Conservation (phyloP, 192 early-diverging fungal species). For the Oehlia diaphana region DNA sequence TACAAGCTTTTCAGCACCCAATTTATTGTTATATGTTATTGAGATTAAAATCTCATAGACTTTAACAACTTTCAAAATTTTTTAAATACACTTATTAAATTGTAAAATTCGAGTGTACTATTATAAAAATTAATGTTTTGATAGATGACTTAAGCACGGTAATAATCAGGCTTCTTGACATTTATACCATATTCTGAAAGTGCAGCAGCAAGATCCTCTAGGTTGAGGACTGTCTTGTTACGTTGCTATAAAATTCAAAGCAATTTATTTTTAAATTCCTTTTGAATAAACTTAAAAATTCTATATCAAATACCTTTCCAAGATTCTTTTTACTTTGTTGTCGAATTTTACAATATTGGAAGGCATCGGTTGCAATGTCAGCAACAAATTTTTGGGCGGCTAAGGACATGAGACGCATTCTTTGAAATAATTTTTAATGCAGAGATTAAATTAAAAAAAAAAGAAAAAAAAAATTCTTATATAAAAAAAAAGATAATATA, state of each 20-base stretch:
- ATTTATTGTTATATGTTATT: too few relatives aligned
- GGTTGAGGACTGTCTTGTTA: slow-evolving; percentile 83
- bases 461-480: not conserved
- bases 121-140: not conserved
- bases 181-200: slow-evolving; percentile 92
- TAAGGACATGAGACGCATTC: slow-evolving; percentile 75
- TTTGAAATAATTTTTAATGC: slow-evolving; percentile 26
- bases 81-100: too few relatives aligned
- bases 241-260: slow-evolving; percentile 49
- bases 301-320: slow-evolving; percentile 38
- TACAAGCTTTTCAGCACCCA: too few relatives aligned
- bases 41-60: too few relatives aligned
- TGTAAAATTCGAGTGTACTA: too few relatives aligned
- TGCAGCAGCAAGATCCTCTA: slow-evolving; percentile 91
- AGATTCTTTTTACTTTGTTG: slow-evolving; percentile 59
- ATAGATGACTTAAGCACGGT: slow-evolving; percentile 13
- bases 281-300: not conserved
- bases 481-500: not conserved
- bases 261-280: not conserved
- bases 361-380: slow-evolving; percentile 84
- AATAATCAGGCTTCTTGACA: slow-evolving; percentile 95
- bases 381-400: slow-evolving; percentile 87
- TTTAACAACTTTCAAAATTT: too few relatives aligned
- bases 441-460: not conserved
- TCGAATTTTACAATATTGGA: slow-evolving; percentile 78